Base-by-base conservation (phyloP, 345 rosid species). In the Eucalyptus erythrocorys region DNA sequence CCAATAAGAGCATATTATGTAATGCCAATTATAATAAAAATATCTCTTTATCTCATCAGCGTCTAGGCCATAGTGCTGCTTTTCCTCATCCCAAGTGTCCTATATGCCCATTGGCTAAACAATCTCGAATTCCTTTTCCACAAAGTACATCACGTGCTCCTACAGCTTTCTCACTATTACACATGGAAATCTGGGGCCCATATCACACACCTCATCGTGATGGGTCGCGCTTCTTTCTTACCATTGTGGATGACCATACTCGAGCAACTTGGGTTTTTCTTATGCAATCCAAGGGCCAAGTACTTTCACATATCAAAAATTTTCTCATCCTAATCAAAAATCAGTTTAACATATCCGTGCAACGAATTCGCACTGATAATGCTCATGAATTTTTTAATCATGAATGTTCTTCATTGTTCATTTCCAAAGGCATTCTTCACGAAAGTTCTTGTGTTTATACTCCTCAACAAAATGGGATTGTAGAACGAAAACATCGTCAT, bases 141-240 rank as follows among this genome's bases (percentile, higher is more conserved):
- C 9, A 7, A 13, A 48, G 61, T 14, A 13, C 0, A 1, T 15
- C 7, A 8, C 57, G 5, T 9, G 13, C 66, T 13, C 4, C 2
- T 13, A 11, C 1, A 26, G 21, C 66, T 48, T 24, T 86, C n/a
- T 86, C 16, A 30, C 26, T 12, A 12, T 48, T 48, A 13, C 49
- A 48, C 49, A 48, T 48, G 49, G 13, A 48, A 14, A 48, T 47
- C 5, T 85, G 37, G 61, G 87, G 59, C 26, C 19, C 87, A 24
- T 86, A 86, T 49, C 40, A 49, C 8, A 49, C 16, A 3, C 16
- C 26, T 6, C 26, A 9, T 19, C 17, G 30, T 51, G 61, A 37
- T 51, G 61, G 66, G 3, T 49, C 24, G 6, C 40, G 7, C 51
- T 22, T 50, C 49, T 86, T 86, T 7, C 43, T 27, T 11, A 49